Evolutionary conservation across 441 rosid species (phyloP).

Genomic region (Melastoma candidum): DNA sequence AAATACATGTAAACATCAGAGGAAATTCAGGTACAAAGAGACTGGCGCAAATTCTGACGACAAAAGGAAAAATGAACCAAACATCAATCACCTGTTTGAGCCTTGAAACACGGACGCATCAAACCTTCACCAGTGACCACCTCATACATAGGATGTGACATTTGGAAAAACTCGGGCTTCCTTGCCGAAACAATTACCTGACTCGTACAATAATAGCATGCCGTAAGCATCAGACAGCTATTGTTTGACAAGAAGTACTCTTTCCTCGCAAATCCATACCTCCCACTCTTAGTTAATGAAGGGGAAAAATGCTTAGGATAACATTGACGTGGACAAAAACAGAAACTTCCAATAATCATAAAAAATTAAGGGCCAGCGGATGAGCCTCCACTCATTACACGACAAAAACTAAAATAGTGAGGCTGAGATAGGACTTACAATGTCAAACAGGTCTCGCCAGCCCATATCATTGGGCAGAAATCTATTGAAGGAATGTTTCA

Average conservation of each 20-base stretch:
- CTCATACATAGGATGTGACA: constrained; percentile 90
- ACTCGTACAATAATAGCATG: constrained; percentile 6
- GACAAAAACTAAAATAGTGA: background rate
- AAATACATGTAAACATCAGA: too few species aligned
- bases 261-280: background rate
- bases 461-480: constrained; percentile 87
- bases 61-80: background rate
- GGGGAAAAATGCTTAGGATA: too few species aligned
- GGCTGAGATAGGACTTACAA: constrained; percentile 36
- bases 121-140: constrained; percentile 95
- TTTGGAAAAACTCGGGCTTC: constrained; percentile 98
- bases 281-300: too few species aligned
- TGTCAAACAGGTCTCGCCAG: constrained; percentile 92
- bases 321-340: too few species aligned
- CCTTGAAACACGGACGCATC: constrained; percentile 97
- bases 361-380: constrained; percentile 15
- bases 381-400: background rate
- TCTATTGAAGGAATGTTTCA: constrained; percentile 89
- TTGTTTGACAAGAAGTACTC: background rate
- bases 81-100: constrained; percentile 48
- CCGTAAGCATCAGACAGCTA: background rate
- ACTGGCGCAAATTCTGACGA: background rate
- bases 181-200: constrained; percentile 97
- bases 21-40: too few species aligned
- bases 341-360: too few species aligned